Evolutionary conservation across 352 stramenopile species (phyloP), one percentile per base, ranked within the genome.

Genomic region (Elongisporangium prolatum): DNA sequence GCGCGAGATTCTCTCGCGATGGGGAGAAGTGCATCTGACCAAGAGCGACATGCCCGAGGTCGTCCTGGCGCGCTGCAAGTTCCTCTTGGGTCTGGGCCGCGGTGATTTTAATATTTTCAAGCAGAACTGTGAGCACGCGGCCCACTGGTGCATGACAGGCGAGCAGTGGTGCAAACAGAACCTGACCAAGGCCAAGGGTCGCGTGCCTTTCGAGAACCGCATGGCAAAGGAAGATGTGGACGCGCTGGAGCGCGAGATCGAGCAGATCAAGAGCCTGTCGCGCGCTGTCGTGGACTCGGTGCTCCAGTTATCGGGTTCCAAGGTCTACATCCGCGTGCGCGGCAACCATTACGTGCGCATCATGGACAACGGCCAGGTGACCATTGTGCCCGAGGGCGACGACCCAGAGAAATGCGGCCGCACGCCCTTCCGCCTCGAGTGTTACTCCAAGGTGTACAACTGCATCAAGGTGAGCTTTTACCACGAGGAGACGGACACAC

Each of bases 161-260:
- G 79, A 95, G 68, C 86, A 95, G 66, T 95, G 86, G 86, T 93
- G 81, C 70, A 95, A 95, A 64, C 86, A 95, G 60, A 91, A 73
- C 20, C 68, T 95, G 14, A 91, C 84, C 1, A 84, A 88, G 38
- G 80, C 75, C 1, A 79, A 75, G 22, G 77, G 80, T 10, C 74
- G 84, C 21, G 84, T 95, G 50, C 86, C 86, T 2, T 95, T 95
- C 60, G 86, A 95, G 62, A 84, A 84, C 28, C 68, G 81, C 5
- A 64, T 93, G 4, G 64, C 67, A 4, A 85, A 83, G 40, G 86
- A 95, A 59, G 82, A 92, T 57, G 84, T 95, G 21, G 80, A 90
- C 52, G 74, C 66, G 52, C 74, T 95, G 7, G 71, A 83, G 50
- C 74, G 63, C 17, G 69, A 93, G 58, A 86, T 93, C 49, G 86